A percentile compares a stretch with the other conserved stretches of the same genome.
Evolutionary conservation across 345 rosid species (phyloP).

Genomic region (Boechera retrofracta): DNA sequence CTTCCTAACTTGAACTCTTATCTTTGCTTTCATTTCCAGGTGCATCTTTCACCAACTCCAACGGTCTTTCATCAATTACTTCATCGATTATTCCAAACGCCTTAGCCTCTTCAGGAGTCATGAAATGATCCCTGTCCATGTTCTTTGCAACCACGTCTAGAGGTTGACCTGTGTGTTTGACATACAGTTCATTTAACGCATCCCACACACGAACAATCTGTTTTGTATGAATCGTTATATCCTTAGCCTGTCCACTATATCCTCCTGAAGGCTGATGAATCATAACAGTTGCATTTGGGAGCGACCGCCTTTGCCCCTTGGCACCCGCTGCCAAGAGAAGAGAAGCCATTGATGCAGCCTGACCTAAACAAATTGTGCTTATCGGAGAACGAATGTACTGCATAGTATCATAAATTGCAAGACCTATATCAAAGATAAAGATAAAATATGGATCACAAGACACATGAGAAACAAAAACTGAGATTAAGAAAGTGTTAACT

Average conservation of each 20-base stretch:
- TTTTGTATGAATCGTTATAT: constrained; percentile 89
- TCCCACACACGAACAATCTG: constrained; percentile 97
- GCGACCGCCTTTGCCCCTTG: constrained; percentile 88
- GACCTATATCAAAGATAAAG: constrained; percentile 53
- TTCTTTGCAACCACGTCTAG: constrained; percentile 77
- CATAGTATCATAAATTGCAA: constrained; percentile 97
- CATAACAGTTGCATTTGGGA: constrained; percentile 94
- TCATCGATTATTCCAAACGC: constrained; percentile 95
- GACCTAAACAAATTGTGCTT: constrained; percentile 91
- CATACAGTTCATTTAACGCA: constrained; percentile 69
- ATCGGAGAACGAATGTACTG: constrained; percentile 93
- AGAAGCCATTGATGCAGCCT: constrained; percentile 99
- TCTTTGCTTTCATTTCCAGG: constrained; percentile 66
- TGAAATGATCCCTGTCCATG: constrained; percentile 97
- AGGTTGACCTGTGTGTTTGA: constrained; percentile 80
- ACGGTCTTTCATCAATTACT: constrained; percentile 87
- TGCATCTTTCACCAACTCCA: constrained; percentile 83
- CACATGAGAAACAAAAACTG: not conserved
- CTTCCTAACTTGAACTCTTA: constrained; percentile 60
- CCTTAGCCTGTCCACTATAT: constrained; percentile 95
- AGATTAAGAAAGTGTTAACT: not conserved
- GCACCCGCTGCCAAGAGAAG: constrained; percentile 94
- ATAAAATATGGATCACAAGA: constrained; percentile 11
- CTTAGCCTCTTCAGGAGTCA: constrained; percentile 94
- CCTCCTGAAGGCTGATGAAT: constrained; percentile 99